Evolutionary conservation across 169 alveolate genomes (phyloP), one percentile per base, ranked within the genome.

Genomic region (Cryptosporidium canis): DNA sequence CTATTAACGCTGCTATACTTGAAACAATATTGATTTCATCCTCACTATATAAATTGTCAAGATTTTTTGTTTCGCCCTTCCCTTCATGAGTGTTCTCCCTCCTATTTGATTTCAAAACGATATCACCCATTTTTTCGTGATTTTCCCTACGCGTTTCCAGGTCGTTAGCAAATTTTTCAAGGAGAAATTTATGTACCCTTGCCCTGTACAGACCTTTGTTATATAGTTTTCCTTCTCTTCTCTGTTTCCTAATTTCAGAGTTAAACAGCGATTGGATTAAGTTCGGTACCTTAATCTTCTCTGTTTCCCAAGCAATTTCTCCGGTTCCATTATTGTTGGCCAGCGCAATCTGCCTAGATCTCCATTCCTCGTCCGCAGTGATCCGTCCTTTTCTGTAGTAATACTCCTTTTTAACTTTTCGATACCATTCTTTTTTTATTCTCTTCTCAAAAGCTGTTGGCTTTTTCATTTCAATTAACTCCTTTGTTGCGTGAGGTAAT

Each of bases 131-230:
- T 33, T 66, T 24, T 33, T 55, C 84, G 8, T 33, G 9, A 18
- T 48, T 70, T n/a, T 39, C 66, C 35, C 51, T 58, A 2, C 47
- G 39, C 44, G 35, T 12, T 35, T 55, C 39, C 35, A 31, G 33
- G 6, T 63, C 71, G 11, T 66, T 41, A 39, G 18, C n/a, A 37
- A 55, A 44, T 41, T 77, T 77, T 29, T 77, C 51, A 1, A 58
- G 65, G n/a, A 77, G 72, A 55, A 77, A 77, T 14, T 77, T 61
- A 35, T 77, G 87, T 8, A 77, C 70, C 44, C 87, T 77, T 31
- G 87, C 87, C 27, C 35, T 77, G 37, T 77, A 77, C 16, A 77
- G 8, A 56, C 87, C 87, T 39, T 58, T 77, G 14, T 77, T 37
- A n/a, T 43, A 77, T 31, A 77, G 12, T 41, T 35, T 77, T 21